phyloP scores from a whole-genome alignment of 257 asterid genomes.

The Nicotiana otophora region DNA sequence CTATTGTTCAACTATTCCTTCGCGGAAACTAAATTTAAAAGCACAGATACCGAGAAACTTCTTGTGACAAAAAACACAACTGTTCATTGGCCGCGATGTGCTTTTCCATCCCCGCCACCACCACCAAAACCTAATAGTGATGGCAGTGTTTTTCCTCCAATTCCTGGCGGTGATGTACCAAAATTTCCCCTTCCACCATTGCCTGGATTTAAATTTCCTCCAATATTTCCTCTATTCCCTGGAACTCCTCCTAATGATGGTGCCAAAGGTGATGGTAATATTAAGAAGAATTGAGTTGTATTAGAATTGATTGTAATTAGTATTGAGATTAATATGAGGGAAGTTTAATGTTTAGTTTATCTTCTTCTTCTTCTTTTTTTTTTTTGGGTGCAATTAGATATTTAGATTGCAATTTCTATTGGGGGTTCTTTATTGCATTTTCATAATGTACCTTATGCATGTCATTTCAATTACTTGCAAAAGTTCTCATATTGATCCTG shows the following conservation, averaged over 20 bases:
- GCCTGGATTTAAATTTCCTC: too few relatives aligned
- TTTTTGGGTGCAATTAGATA: background rate
- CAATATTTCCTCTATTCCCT: background rate
- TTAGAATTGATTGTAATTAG: too few relatives aligned
- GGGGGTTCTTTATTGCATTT: background rate
- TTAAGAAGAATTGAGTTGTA: background rate
- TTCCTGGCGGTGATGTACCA: background rate
- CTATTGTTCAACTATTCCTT: too few relatives aligned
- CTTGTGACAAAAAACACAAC: background rate
- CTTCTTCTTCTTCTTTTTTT: too few relatives aligned
- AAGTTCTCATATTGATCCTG: too few relatives aligned
- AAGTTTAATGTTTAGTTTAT: too few relatives aligned
- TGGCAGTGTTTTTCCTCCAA: background rate
- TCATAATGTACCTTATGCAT: too few relatives aligned
- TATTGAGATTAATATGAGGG: background rate
- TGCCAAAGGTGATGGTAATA: too few relatives aligned
- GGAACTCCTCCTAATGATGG: background rate
- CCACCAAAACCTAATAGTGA: background rate
- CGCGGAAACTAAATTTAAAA: too few relatives aligned
- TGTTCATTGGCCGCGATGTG: background rate
- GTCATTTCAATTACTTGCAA: too few relatives aligned
- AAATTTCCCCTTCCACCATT: background rate
- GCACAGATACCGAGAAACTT: too few relatives aligned
- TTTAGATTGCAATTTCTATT: background rate
- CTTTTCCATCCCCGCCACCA: too few relatives aligned